Evolutionary conservation across 805 yeast genomes (phyloP), one percentile per base, ranked within the genome.

Genomic region (Tetrapisispora fleetii): DNA sequence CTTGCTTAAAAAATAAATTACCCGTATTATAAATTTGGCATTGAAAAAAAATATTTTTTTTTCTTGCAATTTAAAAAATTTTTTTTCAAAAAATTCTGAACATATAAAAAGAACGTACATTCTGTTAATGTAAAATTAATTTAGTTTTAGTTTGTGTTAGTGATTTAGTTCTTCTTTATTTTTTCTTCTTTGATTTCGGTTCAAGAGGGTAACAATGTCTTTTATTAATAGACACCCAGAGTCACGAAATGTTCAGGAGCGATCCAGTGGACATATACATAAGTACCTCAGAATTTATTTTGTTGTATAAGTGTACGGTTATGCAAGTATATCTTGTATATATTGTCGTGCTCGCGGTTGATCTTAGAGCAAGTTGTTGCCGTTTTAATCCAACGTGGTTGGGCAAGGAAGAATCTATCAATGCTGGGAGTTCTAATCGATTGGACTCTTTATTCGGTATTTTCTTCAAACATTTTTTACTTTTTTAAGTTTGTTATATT

Each of bases 261-360:
- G 48, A 38, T 45, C 59, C 67, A 51, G 57, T 66, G 67, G 63
- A 58, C 64, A 62, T 60, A 57, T 67, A 59, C 56, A 37, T 33
- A 11, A 27, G 30, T 22, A 28, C 11, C 2, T 14, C 18, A 17
- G n/a, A 35, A 40, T 40, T 32, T 22, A 32, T 35, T 33, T 33
- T 38, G 11, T 30, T 32, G 28, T n/a, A n/a, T 30, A 27, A 19
- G 46, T 44, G 45, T 43, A 48, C 52, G 49, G 49, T 42, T 33
- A 19, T 30, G 22, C 27, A 33, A 42, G 46, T 33, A 37, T 33
- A 40, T 30, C 42, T 42, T 40, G 44, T 37, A 30, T 52, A 47
- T 50, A 50, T 53, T 70, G 76, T 77, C 86, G 95, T 85, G 95
- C 95, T 85, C 90, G 93, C 93, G 93, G 85, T 70, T 72, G 85